Base-by-base conservation (phyloP, 306 rosid species). In the Herpetospermum pedunculosum region DNA sequence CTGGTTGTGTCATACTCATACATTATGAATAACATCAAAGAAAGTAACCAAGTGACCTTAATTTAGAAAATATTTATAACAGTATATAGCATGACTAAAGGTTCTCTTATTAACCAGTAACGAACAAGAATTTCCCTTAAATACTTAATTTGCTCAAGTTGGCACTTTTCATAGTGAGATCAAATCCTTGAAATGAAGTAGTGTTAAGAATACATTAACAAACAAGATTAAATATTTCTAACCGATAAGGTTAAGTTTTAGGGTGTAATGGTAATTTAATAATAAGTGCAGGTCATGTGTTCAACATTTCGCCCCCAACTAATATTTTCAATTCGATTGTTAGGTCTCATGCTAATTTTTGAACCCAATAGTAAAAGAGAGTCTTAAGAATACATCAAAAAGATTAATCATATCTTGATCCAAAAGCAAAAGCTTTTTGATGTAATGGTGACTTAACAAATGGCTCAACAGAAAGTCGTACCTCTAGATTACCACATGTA, bases 401-500 rank as follows among this genome's bases (percentile, higher is more conserved):
- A 53, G 30, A 53, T 53, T 53, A 53, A 19, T 28, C 21, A 59
- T 55, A 60, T 28, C 13, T 16, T 15, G 69, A 60, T 60, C 44
- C 8, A 32, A 12, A 32, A 32, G 19, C 14, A 14, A 32, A 34
- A 34, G 23, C 16, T 57, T 15, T 16, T 55, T 55, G 5, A 6
- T 54, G 34, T 13, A 25, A 18, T 54, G 62, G 69, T 32, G 44
- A 34, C 21, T n/a, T 60, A 32, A 18, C 14, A 34, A 60, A 60
- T 34, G 44, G 28, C 3, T 72, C 32, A 7, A 44, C 77, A 26
- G 21, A 48, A 19, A 77, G 50, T 74, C 86, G 69, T 82, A 94
- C 99, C 97, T 91, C 90, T 16, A 80, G 57, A 74, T 85, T 87
- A 74, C 92, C 89, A 69, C 97, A 91, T 60, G 59, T 80, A 70